These are phyloP conservation scores for Helenozyma rhizophorensis DNA, from an alignment of 805 yeast species.

Conservation along the genomic window DNA sequence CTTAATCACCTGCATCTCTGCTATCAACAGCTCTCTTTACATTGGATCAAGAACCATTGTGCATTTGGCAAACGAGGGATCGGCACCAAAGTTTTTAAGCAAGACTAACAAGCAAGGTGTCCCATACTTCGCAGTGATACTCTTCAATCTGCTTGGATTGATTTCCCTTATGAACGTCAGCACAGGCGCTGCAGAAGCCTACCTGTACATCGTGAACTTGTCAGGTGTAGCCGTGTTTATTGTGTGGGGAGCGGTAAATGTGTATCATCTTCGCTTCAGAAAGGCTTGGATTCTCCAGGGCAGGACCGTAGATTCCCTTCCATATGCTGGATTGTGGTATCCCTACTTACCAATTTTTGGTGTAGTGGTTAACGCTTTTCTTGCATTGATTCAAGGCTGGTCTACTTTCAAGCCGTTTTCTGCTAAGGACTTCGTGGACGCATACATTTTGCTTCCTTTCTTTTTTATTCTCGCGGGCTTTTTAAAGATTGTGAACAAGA, in stretches of 20 bases:
- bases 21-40: conserved; percentile 66
- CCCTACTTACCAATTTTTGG: conserved; percentile 52
- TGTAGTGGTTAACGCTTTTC: conserved; percentile 44
- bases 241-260: conserved; percentile 61
- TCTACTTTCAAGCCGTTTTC: conserved; percentile 55
- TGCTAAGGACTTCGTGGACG: conserved; percentile 45
- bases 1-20: conserved; percentile 59
- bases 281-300: conserved; percentile 37
- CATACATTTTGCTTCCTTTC: conserved; percentile 59
- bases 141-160: conserved; percentile 52
- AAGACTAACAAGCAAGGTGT: conserved; percentile 55
- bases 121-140: conserved; percentile 57
- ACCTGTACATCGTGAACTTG: conserved; percentile 54
- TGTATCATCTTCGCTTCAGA: conserved; percentile 56
- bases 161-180: conserved; percentile 53
- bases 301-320: conserved; percentile 28
- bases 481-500: conserved; percentile 37
- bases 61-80: conserved; percentile 56
- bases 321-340: conserved; percentile 38
- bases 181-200: conserved; percentile 59
- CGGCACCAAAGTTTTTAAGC: conserved; percentile 54
- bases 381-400: conserved; percentile 67
- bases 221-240: conserved; percentile 66
- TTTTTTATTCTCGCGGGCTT: conserved; percentile 39
- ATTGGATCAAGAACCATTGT: conserved; percentile 66